Evolutionary conservation across 306 rosid genomes (phyloP), one percentile per base, ranked within the genome.

Genomic region (Arachis stenosperma): DNA sequence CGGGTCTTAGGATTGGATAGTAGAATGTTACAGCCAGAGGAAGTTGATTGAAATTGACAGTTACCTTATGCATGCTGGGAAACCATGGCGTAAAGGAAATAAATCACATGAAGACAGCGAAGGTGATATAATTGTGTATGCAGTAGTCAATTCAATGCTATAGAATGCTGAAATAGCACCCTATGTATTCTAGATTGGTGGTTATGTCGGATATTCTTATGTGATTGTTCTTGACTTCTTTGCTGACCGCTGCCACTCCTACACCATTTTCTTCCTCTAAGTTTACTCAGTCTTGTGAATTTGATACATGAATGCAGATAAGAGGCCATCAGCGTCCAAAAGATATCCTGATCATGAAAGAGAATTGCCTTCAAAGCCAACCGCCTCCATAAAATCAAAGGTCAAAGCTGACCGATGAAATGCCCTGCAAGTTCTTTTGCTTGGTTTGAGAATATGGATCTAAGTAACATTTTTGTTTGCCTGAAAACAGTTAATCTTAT

Each of bases 51-150:
- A 91, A 50, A 91, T 91, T 81, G 98, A 94, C 66, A 84, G 58
- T 74, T 86, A 86, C 79, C 85, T 94, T 29, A 84, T 89, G 85
- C 88, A 89, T 84, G 89, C 87, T 54, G 96, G 98, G 65, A 91
- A 88, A 72, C 96, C 97, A 11, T 94, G 97, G 98, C 89, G 95
- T 61, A 88, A 86, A 88, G 83, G 87, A 76, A 47, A 83, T 61
- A 77, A 42, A 69, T 64, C 89, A 52, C 82, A 51, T 30, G 84
- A 81, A 66, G 61, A 55, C 67, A 66, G 29, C 61, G 79, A 74
- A 84, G 96, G 98, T 91, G 60, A 82, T 60, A 70, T 60, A 69
- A n/a, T 65, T 70, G 72, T 73, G 12, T 42, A 37, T 41, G 12
- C 41, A 13, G 61, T 76, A 51, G 42, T 71, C 61, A 29, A 57